phyloP scores from a whole-genome alignment of 164 flowering plant species.

The Nymphaea thermarum region DNA sequence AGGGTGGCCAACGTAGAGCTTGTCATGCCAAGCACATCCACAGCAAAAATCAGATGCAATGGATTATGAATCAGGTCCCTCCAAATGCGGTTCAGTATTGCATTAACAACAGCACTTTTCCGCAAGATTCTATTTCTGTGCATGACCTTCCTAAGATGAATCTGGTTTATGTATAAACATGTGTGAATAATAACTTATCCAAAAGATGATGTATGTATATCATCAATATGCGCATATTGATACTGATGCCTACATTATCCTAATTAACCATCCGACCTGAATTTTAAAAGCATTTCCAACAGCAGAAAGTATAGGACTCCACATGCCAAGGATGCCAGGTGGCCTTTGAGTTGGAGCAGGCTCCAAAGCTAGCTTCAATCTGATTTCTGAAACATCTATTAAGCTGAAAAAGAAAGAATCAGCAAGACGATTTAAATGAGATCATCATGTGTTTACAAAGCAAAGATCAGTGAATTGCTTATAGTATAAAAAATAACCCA shows the following conservation, averaged over 20 bases:
- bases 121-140: constrained; percentile 83
- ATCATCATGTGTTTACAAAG: no score
- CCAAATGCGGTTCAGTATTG: constrained; percentile 75
- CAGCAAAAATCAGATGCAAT: constrained; percentile 76
- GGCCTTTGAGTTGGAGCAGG: constrained; percentile 88
- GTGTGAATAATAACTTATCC: no score
- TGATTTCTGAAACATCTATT: constrained; percentile 84
- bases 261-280: constrained; percentile 42
- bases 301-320: constrained; percentile 94
- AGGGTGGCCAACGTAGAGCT: constrained; percentile 95
- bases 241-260: no score
- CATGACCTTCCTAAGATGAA: constrained; percentile 87
- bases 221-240: no score
- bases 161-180: constrained; percentile 22
- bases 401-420: constrained; percentile 36
- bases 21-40: constrained; percentile 97
- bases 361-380: constrained; percentile 70
- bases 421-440: no score
- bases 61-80: constrained; percentile 96
- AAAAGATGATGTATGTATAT: no score
- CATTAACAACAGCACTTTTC: constrained; percentile 68
- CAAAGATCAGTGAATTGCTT: no score
- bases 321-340: constrained; percentile 85
- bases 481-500: not conserved
- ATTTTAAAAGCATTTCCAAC: constrained; percentile 89